A percentile compares a stretch with the other conserved stretches of the same genome.
Conservation (phyloP, 169 alveolate genomes). For the Miamiensis avidus region DNA sequence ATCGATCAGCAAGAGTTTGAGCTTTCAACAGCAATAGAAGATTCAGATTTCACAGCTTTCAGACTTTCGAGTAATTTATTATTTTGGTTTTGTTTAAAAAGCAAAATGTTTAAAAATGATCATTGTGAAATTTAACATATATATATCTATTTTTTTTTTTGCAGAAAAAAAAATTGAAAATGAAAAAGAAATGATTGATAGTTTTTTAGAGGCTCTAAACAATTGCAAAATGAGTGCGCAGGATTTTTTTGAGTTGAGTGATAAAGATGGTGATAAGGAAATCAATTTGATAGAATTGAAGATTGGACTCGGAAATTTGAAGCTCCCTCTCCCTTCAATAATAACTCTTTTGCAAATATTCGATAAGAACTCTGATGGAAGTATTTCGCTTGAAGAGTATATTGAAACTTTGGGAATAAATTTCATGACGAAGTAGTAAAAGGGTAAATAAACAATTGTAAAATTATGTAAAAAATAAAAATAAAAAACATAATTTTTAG, state of each 20-base stretch:
- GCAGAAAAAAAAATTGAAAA: background rate
- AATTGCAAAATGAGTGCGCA: background rate
- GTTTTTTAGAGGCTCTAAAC: background rate
- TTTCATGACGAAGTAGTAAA: background rate
- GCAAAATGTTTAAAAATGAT: no score
- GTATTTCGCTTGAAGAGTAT: background rate
- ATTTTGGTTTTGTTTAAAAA: no score
- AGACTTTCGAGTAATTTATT: background rate
- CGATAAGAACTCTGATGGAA: background rate
- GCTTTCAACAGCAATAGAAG: background rate
- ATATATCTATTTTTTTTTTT: no score
- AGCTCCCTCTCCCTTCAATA: no score
- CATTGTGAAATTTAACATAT: no score
- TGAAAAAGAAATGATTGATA: background rate
- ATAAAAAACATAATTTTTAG: background rate
- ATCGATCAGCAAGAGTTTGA: background rate
- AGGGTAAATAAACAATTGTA: background rate
- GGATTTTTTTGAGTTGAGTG: background rate
- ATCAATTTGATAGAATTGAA: background rate
- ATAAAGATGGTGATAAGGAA: background rate
- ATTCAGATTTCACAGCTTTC: background rate
- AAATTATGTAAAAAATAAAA: no score
- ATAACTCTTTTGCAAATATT: background rate
- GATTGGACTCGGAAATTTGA: background rate
- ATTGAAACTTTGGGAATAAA: background rate